Percentiles rank a stretch among this genome's conserved stretches.
Conservation (phyloP, 768 basidiomycete species). For the Wakefieldia striispora region DNA sequence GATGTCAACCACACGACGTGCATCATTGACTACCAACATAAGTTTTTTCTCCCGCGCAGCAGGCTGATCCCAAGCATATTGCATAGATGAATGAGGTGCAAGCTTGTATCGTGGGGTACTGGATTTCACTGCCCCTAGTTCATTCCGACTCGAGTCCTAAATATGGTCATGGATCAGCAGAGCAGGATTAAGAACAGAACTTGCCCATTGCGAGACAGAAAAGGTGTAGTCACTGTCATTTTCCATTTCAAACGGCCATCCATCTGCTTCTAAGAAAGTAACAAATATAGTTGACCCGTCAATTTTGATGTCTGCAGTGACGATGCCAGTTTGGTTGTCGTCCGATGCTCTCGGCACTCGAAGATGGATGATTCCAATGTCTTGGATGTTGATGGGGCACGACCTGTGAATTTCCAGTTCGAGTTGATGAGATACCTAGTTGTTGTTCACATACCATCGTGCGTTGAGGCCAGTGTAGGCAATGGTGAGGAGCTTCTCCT, state of each 20-base stretch:
- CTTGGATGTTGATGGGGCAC: slow-evolving; percentile 85
- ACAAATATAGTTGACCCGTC: slow-evolving; percentile 89
- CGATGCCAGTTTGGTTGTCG: slow-evolving; percentile 46
- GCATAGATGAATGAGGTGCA: slow-evolving; percentile 46
- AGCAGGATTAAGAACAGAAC: slow-evolving; percentile 4
- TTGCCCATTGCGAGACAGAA: slow-evolving; percentile 72
- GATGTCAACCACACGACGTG: slow-evolving; percentile 74
- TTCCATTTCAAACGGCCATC: slow-evolving; percentile 89
- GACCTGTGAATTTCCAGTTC: slow-evolving; percentile 56
- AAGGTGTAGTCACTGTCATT: slow-evolving; percentile 80
- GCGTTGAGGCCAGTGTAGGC: slow-evolving; percentile 85
- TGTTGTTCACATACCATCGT: slow-evolving; percentile 60
- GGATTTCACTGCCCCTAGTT: slow-evolving; percentile 39
- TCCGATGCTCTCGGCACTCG: slow-evolving; percentile 50
- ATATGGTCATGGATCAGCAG: slow-evolving; percentile 22
- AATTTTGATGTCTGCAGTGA: slow-evolving; percentile 76
- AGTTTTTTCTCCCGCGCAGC: slow-evolving; percentile 81
- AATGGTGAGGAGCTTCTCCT: slow-evolving; percentile 76
- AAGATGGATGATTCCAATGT: slow-evolving; percentile 82
- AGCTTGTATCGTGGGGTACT: slow-evolving; percentile 51
- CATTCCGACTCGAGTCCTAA: slow-evolving; percentile 46
- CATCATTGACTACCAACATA: slow-evolving; percentile 56
- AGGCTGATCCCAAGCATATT: slow-evolving; percentile 95
- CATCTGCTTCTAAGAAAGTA: slow-evolving; percentile 58
- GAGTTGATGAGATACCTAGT: background rate